Evolutionary conservation across 768 basidiomycete species (phyloP).

Genomic region (Pseudohyphozyma bogoriensis): DNA sequence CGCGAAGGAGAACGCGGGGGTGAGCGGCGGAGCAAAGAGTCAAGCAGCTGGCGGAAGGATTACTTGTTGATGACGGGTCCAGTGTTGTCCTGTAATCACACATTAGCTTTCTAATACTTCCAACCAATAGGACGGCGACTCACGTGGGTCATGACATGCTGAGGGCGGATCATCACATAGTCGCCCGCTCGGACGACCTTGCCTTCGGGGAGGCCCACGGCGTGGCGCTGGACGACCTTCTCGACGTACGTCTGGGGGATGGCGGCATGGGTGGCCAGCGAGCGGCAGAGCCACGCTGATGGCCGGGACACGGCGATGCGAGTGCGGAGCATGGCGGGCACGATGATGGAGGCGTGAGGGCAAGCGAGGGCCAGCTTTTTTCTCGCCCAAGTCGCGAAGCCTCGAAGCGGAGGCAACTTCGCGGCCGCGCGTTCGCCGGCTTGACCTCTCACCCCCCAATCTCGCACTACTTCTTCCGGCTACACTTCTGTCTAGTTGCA

Average conservation of each 20-base stretch:
- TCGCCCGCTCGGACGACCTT: constrained; percentile 83
- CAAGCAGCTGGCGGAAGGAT: constrained; percentile 35
- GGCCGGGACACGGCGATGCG: no score
- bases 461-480: no score
- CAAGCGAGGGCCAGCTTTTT: no score
- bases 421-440: no score
- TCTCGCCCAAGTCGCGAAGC: no score
- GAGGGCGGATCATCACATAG: constrained; percentile 98
- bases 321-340: no score
- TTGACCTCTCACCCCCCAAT: no score
- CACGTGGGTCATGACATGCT: constrained; percentile 90
- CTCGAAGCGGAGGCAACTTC: no score
- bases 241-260: constrained; percentile 74
- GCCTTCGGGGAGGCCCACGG: constrained; percentile 72
- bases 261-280: constrained; percentile 18
- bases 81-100: constrained; percentile 63
- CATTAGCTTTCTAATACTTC: background rate
- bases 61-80: constrained; percentile 96
- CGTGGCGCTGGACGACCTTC: constrained; percentile 94
- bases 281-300: constrained; percentile 11
- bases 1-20: background rate
- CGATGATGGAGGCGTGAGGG: no score
- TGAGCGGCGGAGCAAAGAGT: background rate
- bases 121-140: constrained; percentile 13
- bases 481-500: no score